These are phyloP conservation scores for Hypholoma sublateritium DNA, from an alignment of 768 basidiomycete species.

Conservation along the genomic window DNA sequence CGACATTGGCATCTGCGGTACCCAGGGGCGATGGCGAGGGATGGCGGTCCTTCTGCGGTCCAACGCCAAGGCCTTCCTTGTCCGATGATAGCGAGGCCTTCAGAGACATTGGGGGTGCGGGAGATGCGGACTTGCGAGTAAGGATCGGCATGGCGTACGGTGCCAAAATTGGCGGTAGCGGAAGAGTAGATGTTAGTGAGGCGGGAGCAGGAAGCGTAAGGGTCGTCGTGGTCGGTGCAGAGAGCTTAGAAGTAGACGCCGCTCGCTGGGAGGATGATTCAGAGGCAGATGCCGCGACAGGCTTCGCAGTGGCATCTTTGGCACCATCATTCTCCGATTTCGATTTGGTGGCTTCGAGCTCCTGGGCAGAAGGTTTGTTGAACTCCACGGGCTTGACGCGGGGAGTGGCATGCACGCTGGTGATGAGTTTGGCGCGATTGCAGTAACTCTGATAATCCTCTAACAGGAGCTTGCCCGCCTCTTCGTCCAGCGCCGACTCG, in stretches of 20 bases:
- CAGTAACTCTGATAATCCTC: slow-evolving; percentile 91
- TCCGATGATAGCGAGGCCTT: slow-evolving; percentile 38
- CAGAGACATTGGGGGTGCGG: slow-evolving; percentile 41
- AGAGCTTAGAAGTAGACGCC: slow-evolving; percentile 28
- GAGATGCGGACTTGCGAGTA: slow-evolving; percentile 45
- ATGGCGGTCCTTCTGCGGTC: slow-evolving; percentile 47
- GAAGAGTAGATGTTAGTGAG: slow-evolving; percentile 17
- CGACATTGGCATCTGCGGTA: slow-evolving; percentile 70
- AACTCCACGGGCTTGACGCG: slow-evolving; percentile 74
- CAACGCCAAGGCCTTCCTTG: slow-evolving; percentile 34
- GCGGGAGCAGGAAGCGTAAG: neutral
- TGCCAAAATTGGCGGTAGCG: slow-evolving; percentile 21
- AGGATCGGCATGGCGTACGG: slow-evolving; percentile 42
- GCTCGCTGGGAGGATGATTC: slow-evolving; percentile 22
- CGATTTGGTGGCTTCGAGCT: slow-evolving; percentile 18
- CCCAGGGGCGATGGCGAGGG: slow-evolving; percentile 68
- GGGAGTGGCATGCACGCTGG: slow-evolving; percentile 88
- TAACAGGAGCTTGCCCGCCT: slow-evolving; percentile 88
- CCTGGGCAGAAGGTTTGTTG: slow-evolving; percentile 37
- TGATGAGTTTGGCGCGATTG: slow-evolving; percentile 83
- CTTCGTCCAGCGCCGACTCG: slow-evolving; percentile 94
- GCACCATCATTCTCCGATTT: slow-evolving; percentile 8
- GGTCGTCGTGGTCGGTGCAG: slow-evolving; percentile 1
- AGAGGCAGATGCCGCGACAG: slow-evolving; percentile 12
- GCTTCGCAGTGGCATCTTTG: neutral